Conservation (phyloP, 2,329 filamentous ascomycete species). For the Aspergillus ustus region DNA sequence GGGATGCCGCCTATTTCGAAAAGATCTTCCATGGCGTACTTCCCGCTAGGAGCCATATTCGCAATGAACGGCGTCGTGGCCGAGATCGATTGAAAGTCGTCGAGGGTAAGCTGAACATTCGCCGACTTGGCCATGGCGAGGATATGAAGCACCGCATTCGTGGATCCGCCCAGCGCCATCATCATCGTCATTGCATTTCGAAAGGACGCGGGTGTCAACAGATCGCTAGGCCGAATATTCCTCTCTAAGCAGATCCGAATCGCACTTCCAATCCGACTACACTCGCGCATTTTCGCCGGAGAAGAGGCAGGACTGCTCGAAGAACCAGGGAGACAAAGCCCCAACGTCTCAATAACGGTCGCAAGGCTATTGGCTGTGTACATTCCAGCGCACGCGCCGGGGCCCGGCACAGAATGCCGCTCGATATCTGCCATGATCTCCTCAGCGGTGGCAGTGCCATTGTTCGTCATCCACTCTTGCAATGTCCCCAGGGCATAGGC, state of each 20-base stretch:
- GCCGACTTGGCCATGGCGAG: constrained; percentile 89
- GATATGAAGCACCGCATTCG: constrained; percentile 86
- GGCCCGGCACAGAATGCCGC: constrained; percentile 74
- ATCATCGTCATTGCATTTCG: constrained; percentile 89
- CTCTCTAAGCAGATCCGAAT: constrained; percentile 80
- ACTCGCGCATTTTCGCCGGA: constrained; percentile 85
- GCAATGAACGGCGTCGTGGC: constrained; percentile 86
- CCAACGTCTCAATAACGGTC: constrained; percentile 87
- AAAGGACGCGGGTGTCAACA: constrained; percentile 79
- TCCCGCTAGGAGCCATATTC: constrained; percentile 80
- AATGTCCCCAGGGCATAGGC: constrained; percentile 79
- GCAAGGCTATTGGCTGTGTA: constrained; percentile 96
- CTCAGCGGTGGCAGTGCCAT: constrained; percentile 68
- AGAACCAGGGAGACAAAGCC: constrained; percentile 79
- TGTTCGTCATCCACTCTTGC: constrained; percentile 67
- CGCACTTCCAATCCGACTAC: constrained; percentile 76
- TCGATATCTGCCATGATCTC: constrained; percentile 87
- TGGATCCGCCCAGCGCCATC: constrained; percentile 89
- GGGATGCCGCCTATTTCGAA: constrained; percentile 86
- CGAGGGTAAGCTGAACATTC: constrained; percentile 74
- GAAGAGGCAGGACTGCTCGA: constrained; percentile 81
- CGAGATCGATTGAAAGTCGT: constrained; percentile 81
- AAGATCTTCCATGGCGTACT: constrained; percentile 86
- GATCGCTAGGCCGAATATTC: constrained; percentile 78
- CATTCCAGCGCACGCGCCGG: constrained; percentile 87